phyloP scores from a whole-genome alignment of 306 rosid species.

The Pyrus betulifolia region DNA sequence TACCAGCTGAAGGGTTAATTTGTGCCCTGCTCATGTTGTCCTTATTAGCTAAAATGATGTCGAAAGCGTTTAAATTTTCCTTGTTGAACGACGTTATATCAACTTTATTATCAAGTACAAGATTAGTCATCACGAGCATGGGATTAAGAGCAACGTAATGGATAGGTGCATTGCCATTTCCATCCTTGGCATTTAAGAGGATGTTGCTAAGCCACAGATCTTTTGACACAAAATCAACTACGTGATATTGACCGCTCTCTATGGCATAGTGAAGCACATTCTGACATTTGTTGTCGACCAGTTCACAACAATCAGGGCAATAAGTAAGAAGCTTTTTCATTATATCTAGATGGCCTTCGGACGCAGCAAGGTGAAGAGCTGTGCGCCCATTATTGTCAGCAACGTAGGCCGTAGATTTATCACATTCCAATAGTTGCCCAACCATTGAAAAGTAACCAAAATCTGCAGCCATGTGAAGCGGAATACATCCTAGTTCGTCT shows the following conservation, averaged over 20 bases:
- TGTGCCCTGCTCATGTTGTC: too few relatives aligned
- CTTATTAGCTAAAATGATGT: too few relatives aligned
- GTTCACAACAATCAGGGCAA: not conserved
- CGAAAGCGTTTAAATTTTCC: too few relatives aligned
- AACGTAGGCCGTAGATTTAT: not conserved
- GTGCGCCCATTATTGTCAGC: not conserved
- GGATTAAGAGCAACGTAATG: not conserved
- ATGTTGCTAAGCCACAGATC: not conserved
- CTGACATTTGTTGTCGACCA: not conserved
- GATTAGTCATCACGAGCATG: fast-evolving
- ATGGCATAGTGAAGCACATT: constrained; percentile 6
- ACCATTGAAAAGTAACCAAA: fast-evolving
- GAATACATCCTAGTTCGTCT: not conserved
- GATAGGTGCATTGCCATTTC: not conserved
- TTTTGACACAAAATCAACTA: not conserved
- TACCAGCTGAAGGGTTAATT: too few relatives aligned
- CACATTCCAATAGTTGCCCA: not conserved
- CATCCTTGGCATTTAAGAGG: not conserved
- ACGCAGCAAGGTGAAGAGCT: constrained; percentile 2
- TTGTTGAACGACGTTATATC: too few relatives aligned
- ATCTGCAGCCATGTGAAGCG: constrained; percentile 6
- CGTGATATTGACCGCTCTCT: fast-evolving
- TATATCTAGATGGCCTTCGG: not conserved
- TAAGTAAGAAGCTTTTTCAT: not conserved
- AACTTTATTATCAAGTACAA: too few relatives aligned